Base-by-base conservation (phyloP, 2,329 filamentous ascomycete species). In the Pyrenophora teres region DNA sequence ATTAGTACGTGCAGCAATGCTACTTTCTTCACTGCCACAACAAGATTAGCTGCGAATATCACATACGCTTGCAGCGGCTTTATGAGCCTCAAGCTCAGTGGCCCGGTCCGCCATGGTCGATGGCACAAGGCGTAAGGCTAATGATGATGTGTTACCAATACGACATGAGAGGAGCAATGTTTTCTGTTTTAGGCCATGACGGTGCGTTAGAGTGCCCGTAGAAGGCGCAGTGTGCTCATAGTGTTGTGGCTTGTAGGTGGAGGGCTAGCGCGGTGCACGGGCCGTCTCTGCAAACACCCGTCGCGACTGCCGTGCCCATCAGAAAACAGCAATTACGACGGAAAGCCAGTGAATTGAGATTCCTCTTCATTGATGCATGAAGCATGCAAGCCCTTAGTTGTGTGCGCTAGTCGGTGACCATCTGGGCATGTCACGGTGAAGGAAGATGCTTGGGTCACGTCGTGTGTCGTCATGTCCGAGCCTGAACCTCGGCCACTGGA, bases 51-150 rank as follows among this genome's bases (percentile, higher is more conserved):
- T 52, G 57, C 44, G 32, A 62, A 50, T 64, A 46, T 60, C 59
- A 72, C 70, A 56, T 68, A 72, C 70, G 51, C 57, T 65, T 55
- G 69, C 70, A 41, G 65, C 67, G 50, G 60, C 62, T 64, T 70
- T 72, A 54, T 45, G 63, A 25, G 62, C 62, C 46, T 68, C 60
- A 32, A 70, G 59, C 56, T 67, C 61, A 13, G 52, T 44, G 18
- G 50, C 32, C 43, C 40, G 58, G 46, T 69, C 67, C 32, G 69
- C 65, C 70, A 73, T 73, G 7, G 38, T 49, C 39, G 53, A 41
- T 40, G 47, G 40, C 39, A 41, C 9, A 23, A 33, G 10, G 21
- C 25, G 15, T 23, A 23, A 32, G 46, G 46, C 25, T 35, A 25
- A 15, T 30, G 33, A 18, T 23, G 27, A 30, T 27, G n/a, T 25